These are phyloP conservation scores for Paramecium biaurelia DNA, from an alignment of 73 alveolate genomes.

Conservation along the genomic window DNA sequence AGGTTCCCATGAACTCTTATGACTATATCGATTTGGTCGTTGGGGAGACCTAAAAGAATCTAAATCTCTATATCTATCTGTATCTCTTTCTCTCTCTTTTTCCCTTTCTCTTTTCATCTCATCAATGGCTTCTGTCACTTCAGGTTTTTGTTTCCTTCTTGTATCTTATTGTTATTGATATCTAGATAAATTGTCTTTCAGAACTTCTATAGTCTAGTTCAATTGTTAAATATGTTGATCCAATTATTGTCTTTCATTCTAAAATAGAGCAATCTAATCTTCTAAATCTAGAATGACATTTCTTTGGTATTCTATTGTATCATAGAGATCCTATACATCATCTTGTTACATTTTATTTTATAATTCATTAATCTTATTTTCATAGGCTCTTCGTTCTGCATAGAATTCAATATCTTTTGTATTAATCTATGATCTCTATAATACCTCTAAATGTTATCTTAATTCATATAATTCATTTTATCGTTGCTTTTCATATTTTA, in stretches of 20 bases:
- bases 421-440: not conserved
- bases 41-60: slow-evolving; percentile 3
- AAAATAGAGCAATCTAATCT: not conserved
- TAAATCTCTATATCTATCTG: slow-evolving; percentile 9
- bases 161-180: not conserved
- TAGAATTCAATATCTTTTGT: slow-evolving; percentile 16
- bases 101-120: slow-evolving; percentile 44
- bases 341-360: not conserved
- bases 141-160: not conserved
- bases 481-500: slow-evolving; percentile 21
- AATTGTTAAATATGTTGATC: not conserved
- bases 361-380: slow-evolving; percentile 22
- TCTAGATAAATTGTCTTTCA: not conserved
- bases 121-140: slow-evolving; percentile 11
- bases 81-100: slow-evolving; percentile 23
- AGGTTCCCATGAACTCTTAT: not conserved
- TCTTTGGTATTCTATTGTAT: slow-evolving; percentile 28
- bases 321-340: slow-evolving; percentile 6
- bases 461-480: slow-evolving; percentile 26
- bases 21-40: not conserved
- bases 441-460: slow-evolving; percentile 25
- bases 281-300: not conserved
- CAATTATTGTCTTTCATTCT: not conserved
- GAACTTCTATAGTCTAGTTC: not conserved
- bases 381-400: slow-evolving; percentile 49